Evolutionary conservation across 75 land plant species (phyloP).

Genomic region (Azolla pinnata): DNA sequence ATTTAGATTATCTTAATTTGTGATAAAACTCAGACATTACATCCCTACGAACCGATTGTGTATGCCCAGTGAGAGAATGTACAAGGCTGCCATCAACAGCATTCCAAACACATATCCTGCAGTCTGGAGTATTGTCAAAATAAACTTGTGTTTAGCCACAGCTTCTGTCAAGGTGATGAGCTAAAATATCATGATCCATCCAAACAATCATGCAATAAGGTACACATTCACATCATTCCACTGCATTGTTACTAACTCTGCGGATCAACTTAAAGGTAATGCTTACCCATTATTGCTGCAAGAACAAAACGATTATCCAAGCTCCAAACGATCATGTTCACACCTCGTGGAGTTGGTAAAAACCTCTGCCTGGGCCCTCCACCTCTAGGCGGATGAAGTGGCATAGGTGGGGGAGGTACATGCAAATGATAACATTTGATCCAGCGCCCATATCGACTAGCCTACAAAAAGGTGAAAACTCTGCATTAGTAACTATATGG

Average conservation of each 20-base stretch:
- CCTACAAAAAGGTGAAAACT: slow-evolving; percentile 45
- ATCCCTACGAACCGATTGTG: slow-evolving; percentile 46
- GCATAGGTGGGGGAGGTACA: slow-evolving; percentile 97
- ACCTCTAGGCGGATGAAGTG: slow-evolving; percentile 74
- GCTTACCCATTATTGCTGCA: slow-evolving; percentile 98
- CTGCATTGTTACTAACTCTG: too few relatives aligned
- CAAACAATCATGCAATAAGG: too few relatives aligned
- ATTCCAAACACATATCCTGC: slow-evolving; percentile 99
- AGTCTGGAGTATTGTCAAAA: slow-evolving; percentile 46
- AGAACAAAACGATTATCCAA: slow-evolving; percentile 98
- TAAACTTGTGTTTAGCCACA: too few relatives aligned
- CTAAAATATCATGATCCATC: neutral
- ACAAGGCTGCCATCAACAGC: slow-evolving; percentile 94
- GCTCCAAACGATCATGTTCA: slow-evolving; percentile 99
- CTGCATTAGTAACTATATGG: too few relatives aligned
- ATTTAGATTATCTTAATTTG: neutral
- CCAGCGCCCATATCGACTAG: slow-evolving; percentile 85
- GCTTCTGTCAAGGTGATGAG: neutral
- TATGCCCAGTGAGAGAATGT: slow-evolving; percentile 88
- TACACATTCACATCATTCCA: too few relatives aligned
- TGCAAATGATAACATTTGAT: slow-evolving; percentile 79
- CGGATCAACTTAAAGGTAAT: neutral
- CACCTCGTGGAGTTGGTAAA: slow-evolving; percentile 94
- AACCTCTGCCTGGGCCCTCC: slow-evolving; percentile 93
- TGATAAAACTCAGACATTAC: neutral